Base-by-base conservation (phyloP, 2,329 filamentous ascomycete genomes). In the Colletotrichum godetiae region DNA sequence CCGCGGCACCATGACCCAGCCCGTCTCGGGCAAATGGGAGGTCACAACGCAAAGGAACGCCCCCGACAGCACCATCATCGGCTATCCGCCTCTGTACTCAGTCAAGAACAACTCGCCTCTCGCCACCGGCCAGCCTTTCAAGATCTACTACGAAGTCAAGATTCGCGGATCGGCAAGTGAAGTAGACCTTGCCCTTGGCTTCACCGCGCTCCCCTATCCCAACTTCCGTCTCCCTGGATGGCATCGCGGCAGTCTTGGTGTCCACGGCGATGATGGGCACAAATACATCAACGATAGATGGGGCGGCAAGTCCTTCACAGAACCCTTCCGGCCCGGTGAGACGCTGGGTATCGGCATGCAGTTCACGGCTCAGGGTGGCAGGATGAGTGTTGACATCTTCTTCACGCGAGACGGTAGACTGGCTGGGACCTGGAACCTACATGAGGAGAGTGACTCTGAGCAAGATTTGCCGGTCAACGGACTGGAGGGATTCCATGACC, bases 181-280 rank as follows among this genome's bases (percentile, higher is more conserved):
- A 70, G 82, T 87, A 64, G 84, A 82, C 52, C 84, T 95, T 1
- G 92, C 91, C 0, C 79, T 96, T 11, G 94, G 94, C 11, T 95
- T 91, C 80, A 84, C 89, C 0, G 93, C 93, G 1, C 89, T 92
- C 60, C 94, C 94, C 8, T 96, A 95, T 79, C 94, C 94, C 7
- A 86, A 88, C 0, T 96, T 94, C 84, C 89, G 94, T 8, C 88
- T 95, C 73, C 94, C 94, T 0, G 94, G 94, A 2, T 96, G 94
- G 94, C 92, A 97, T 79, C 88, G 94, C 42, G 94, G 89, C 22
- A 92, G 90, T 75, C 78, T 95, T 15, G 94, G 87, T 1, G 90
- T 96, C n/a, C 94, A 96, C 80, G 91, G 92, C 59, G 94, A 96
- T 80, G 94, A 96, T 80, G 94, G 94, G 0, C 88, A 92, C 77